phyloP scores from a whole-genome alignment of 352 stramenopile species.

The Phytophthora chlamydospora region DNA sequence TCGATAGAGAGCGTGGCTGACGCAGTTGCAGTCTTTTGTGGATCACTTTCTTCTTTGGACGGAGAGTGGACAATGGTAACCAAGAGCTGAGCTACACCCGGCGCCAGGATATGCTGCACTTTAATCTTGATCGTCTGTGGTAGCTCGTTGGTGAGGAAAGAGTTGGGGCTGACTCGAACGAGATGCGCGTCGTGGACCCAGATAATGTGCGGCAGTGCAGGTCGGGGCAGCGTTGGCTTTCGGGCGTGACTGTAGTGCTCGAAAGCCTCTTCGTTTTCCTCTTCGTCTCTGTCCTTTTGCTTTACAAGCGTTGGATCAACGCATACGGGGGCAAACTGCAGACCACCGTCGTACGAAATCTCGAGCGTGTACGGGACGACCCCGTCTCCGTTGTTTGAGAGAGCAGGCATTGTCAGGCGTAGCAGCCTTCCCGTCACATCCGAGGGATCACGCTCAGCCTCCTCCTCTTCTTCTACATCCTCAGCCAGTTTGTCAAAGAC shows the following conservation, averaged over 20 bases:
- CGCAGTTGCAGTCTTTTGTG: constrained; percentile 12
- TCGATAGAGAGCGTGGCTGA: constrained; percentile 36
- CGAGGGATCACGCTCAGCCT: constrained; percentile 18
- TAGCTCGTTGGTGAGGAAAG: constrained; percentile 46
- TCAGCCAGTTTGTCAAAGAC: constrained; percentile 24
- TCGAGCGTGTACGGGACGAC: constrained; percentile 48
- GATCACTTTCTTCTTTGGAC: constrained; percentile 2
- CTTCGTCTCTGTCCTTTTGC: constrained; percentile 10
- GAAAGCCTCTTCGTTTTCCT: constrained; percentile 8
- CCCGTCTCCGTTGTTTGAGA: constrained; percentile 22
- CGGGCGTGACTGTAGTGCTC: constrained; percentile 7
- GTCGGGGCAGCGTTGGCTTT: constrained; percentile 6
- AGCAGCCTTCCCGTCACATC: constrained; percentile 24
- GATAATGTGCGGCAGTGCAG: constrained; percentile 34
- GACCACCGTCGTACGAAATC: constrained; percentile 64
- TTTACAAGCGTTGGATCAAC: constrained; percentile 23
- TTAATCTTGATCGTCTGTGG: constrained; percentile 50
- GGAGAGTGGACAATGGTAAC: constrained; percentile 22
- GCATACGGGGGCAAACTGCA: constrained; percentile 47
- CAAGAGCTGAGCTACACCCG: constrained; percentile 17
- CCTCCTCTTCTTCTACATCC: constrained; percentile 22
- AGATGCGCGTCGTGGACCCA: constrained; percentile 55
- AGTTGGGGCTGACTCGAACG: constrained; percentile 54
- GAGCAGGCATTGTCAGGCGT: constrained; percentile 34
- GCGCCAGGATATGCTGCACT: constrained; percentile 36